Conservation (phyloP, 495 filamentous ascomycete genomes). For the Astrothelium macrocarpum region DNA sequence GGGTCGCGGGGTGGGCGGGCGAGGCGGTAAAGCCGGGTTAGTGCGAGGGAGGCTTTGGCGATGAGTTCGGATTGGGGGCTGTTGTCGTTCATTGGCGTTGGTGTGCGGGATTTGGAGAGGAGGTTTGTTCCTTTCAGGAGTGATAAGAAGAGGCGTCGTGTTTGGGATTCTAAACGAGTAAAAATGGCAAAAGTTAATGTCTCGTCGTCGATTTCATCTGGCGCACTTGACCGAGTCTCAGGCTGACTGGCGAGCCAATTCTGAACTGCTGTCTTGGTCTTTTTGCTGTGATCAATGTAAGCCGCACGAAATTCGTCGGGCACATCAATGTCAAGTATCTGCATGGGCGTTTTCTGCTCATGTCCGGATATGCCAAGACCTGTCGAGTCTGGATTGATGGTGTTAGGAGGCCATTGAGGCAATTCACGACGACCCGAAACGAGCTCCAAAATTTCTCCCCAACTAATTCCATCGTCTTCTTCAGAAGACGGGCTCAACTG, state of each 20-base stretch:
- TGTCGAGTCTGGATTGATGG: conserved; percentile 43
- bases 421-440: conserved; percentile 79
- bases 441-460: conserved; percentile 91
- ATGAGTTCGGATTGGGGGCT: conserved; percentile 57
- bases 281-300: conserved; percentile 77
- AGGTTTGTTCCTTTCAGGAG: conserved; percentile 59
- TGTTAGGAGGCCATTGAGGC: conserved; percentile 80
- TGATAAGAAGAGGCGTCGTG: conserved; percentile 67
- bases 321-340: conserved; percentile 82
- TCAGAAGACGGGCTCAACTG: conserved; percentile 32
- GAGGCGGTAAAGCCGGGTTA: conserved; percentile 79
- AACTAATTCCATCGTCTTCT: conserved; percentile 62
- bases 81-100: conserved; percentile 44
- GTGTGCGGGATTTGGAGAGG: conserved; percentile 43
- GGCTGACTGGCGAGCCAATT: conserved; percentile 74
- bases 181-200: conserved; percentile 87
- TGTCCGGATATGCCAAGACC: conserved; percentile 45
- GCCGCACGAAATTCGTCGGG: conserved; percentile 83
- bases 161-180: conserved; percentile 68
- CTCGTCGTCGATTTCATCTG: conserved; percentile 82
- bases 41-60: conserved; percentile 57
- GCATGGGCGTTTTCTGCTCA: conserved; percentile 51
- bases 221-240: conserved; percentile 58
- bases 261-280: conserved; percentile 75
- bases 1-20: conserved; percentile 62